Base-by-base conservation (phyloP, 805 yeast species). In the Schwanniomyces vanrijiae region DNA sequence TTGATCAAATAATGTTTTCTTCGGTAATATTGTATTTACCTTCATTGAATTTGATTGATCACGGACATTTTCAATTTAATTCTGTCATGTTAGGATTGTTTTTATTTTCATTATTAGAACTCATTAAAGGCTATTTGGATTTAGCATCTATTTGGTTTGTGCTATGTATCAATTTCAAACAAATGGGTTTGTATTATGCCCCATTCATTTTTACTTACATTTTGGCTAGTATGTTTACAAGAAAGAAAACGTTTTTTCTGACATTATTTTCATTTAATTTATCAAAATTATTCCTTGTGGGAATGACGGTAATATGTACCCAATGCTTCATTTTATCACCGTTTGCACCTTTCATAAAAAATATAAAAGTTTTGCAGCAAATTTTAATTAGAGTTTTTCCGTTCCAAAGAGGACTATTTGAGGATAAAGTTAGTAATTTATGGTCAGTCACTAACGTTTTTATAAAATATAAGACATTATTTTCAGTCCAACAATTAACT, bases 21-120 rank as follows among this genome's bases (percentile, higher is more conserved):
- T 85, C 90, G 1, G 82, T 90, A 14, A 82, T 94, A n/a, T 63
- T 94, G 28, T 82, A 85, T 61, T 96, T 89, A 64, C 97, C 99
- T 0, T 76, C 88, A 2, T 72, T 92, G 49, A 77, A 88, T 38
- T 74, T 94, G 47, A 83, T 94, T 40, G 99, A 94, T 62, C 97
- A 94, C 66, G 99, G 99, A 5, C 99, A 94, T 68, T 94, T 94
- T 69, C 99, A 95, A 68, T 92, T 83, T 68, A 95, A 94, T 59
- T 81, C 90, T 0, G 95, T 94, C 21, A 92, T 94, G 98, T 77
- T 94, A 29, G 99, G 99, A 0, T 71, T 92, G 14, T 77, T 92
- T 4, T 72, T 90, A 22, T 69, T 82, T 45, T 77, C 96, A 0
- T 69, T 94, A 37, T 80, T 79, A 44, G 84, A 83, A 50, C 71